These are phyloP conservation scores for Penicillium nucicola DNA, from an alignment of 495 filamentous ascomycete species.

Conservation along the genomic window DNA sequence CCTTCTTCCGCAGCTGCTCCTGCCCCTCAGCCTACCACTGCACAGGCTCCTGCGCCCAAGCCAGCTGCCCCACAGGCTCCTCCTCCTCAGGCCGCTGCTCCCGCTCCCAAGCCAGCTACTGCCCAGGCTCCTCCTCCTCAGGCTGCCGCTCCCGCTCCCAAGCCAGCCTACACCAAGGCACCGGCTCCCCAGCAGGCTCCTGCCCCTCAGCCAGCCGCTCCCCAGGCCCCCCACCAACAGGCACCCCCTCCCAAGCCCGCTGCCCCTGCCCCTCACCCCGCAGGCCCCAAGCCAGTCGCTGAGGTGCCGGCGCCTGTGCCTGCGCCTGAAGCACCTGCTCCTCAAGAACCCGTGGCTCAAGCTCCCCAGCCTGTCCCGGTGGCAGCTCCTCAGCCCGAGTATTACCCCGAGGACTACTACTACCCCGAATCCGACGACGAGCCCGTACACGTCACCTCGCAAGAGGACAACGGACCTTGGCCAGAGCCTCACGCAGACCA, in stretches of 20 bases:
- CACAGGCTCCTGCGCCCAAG: background rate
- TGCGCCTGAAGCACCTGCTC: too few relatives aligned
- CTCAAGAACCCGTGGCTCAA: too few relatives aligned
- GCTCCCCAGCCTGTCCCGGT: too few relatives aligned
- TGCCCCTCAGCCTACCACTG: background rate
- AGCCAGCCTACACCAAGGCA: background rate
- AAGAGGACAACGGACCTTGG: background rate
- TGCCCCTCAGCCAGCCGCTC: background rate
- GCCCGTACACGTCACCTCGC: background rate
- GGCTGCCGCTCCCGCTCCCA: background rate
- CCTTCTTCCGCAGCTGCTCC: background rate
- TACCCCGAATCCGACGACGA: background rate
- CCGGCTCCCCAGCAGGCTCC: background rate
- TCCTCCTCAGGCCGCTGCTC: background rate
- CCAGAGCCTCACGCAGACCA: background rate
- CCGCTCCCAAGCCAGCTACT: background rate
- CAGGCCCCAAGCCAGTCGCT: background rate
- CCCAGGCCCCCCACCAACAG: background rate
- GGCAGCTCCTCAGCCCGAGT: too few relatives aligned
- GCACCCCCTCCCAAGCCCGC: background rate
- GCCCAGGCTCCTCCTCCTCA: background rate
- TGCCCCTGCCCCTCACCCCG: background rate
- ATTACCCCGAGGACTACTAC: too few relatives aligned
- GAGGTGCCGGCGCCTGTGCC: too few relatives aligned
- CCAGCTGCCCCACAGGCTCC: constrained; percentile 5